phyloP scores from a whole-genome alignment of 2,329 filamentous ascomycete genomes.

The Penicillium vulpinum region DNA sequence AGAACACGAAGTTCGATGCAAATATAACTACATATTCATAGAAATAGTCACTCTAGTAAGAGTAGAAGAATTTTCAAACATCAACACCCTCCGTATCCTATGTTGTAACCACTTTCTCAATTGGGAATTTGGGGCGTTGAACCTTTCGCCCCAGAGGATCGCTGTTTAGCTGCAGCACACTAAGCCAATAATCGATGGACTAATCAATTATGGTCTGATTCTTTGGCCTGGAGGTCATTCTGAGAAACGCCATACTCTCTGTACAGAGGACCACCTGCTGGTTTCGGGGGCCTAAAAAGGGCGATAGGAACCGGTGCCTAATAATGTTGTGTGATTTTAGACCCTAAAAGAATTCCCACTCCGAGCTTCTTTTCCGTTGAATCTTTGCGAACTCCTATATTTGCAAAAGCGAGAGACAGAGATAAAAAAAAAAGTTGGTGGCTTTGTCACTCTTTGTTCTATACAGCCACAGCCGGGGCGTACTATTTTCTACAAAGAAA shows the following conservation, averaged over 20 bases:
- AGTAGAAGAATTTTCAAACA: neutral
- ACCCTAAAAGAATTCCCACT: neutral
- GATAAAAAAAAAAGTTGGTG: neutral
- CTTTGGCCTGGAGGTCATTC: neutral
- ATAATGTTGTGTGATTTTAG: neutral
- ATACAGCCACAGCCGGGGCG: conserved; percentile 1
- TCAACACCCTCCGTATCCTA: neutral
- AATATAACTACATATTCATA: neutral
- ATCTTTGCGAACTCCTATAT: neutral
- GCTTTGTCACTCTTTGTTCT: neutral
- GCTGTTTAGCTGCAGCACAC: neutral
- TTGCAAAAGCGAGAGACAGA: too few relatives aligned
- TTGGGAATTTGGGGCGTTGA: neutral
- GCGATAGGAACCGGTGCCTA: neutral
- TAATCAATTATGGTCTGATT: neutral
- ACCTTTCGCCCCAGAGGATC: neutral
- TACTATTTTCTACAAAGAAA: conserved; percentile 4
- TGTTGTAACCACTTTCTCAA: neutral
- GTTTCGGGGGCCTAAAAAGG: conserved; percentile 1
- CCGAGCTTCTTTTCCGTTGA: neutral
- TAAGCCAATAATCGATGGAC: neutral
- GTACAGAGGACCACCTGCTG: conserved; percentile 1
- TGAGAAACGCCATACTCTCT: neutral
- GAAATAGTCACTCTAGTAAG: neutral
- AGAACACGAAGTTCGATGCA: neutral